Base-by-base conservation (phyloP, 305 asterid genomes). In the Fraxinus floribunda region DNA sequence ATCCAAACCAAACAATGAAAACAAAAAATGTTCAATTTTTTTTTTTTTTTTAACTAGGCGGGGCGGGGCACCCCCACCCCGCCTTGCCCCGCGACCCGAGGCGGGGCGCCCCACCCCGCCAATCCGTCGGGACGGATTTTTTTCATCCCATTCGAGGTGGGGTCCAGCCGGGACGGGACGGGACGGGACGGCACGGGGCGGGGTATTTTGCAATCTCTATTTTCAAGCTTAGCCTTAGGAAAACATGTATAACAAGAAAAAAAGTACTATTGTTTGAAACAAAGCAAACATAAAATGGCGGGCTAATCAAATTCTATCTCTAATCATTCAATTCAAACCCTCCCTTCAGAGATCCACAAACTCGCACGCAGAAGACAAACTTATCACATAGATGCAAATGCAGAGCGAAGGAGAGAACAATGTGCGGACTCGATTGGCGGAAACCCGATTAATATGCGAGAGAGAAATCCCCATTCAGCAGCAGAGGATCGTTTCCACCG, bases 391-490 rank as follows among this genome's bases (percentile, higher is more conserved):
- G 36, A 32, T 2, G 57, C 66, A 83, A 86, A 92, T 92, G 98
- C 91, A 87, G 86, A 84, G 88, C 78, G 78, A 82, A 34, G 87
- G 75, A 41, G 87, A 84, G 68, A 88, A 81, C 80, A 29, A 22
- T 7, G 83, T 83, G 72, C 84, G 88, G 46, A 38, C 75, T 34
- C 89, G 84, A 82, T 90, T 94, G 97, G 92, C 87, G 57, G 96
- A 94, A 81, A 32, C 76, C 84, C 90, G 93, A 80, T 44, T 92
- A 71, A 88, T 86, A n/a, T 91, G 96, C 82, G 98, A 89, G 49
- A 86, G 90, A 81, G 95, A 93, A 84, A 91, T 91, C 75, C 88
- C 90, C 34, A 89, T 87, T 84, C 95, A 89, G 87, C 93, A 89
- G 83, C 92, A 87, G 66, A 86, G 90, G 62, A 66, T 93, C 71